These are phyloP conservation scores for Ormosia emarginata DNA, from an alignment of 306 rosid genomes.

Conservation along the genomic window DNA sequence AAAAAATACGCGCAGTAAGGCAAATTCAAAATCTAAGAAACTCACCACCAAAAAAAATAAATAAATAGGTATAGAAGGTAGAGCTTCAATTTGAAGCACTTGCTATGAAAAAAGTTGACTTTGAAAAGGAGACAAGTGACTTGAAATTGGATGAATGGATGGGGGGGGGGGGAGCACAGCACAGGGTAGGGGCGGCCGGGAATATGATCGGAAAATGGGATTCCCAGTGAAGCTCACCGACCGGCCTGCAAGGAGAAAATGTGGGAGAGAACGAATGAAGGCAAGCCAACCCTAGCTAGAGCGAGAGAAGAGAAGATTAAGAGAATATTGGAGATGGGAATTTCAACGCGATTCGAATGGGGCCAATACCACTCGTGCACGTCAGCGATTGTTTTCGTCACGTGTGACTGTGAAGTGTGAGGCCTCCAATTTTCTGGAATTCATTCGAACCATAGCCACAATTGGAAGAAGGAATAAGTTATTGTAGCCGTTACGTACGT, in stretches of 20 bases:
- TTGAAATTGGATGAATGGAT: neutral
- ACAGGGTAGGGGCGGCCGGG: constrained; percentile 18
- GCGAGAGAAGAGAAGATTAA: neutral
- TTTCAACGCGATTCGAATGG: neutral
- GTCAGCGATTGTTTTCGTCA: constrained; percentile 23
- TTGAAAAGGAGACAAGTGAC: neutral
- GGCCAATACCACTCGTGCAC: constrained; percentile 30
- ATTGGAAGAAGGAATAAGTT: too few species aligned
- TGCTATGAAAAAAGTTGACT: neutral
- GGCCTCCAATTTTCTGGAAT: neutral
- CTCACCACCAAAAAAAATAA: neutral
- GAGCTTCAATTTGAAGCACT: neutral
- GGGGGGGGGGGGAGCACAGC: too few species aligned
- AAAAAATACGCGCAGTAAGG: neutral
- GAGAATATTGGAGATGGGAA: constrained; percentile 21
- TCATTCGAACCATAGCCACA: too few species aligned
- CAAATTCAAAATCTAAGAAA: neutral
- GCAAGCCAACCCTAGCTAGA: constrained; percentile 26
- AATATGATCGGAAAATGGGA: constrained; percentile 26
- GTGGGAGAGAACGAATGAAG: neutral
- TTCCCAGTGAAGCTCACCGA: constrained; percentile 36
- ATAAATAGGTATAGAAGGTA: neutral
- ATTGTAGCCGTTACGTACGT: too few species aligned
- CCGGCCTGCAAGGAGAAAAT: constrained; percentile 24
- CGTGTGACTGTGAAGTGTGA: neutral